phyloP scores from a whole-genome alignment of 768 basidiomycete species.

The Cystofilobasidium capitatum region DNA sequence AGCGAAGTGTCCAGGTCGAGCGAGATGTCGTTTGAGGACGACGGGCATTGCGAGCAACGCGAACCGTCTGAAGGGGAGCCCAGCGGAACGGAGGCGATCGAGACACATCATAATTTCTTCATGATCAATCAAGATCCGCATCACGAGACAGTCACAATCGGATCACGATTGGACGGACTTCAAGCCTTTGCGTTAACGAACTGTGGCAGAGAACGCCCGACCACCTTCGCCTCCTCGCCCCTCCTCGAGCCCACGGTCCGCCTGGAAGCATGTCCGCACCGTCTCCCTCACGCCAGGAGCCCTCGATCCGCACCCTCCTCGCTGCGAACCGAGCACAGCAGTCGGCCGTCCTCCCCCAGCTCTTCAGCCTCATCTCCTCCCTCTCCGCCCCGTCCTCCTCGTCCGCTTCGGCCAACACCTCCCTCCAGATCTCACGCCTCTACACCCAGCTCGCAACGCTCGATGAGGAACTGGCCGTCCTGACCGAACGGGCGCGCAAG shows the following conservation, averaged over 20 bases:
- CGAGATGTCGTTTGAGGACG: neutral
- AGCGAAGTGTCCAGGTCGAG: too few species aligned
- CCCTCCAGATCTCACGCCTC: neutral
- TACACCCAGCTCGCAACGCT: conserved; percentile 9
- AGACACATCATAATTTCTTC: too few species aligned
- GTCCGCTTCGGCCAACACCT: neutral
- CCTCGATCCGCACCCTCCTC: conserved; percentile 6
- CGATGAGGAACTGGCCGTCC: conserved; percentile 7
- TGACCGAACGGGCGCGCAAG: conserved; percentile 14
- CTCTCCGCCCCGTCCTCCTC: conserved; percentile 1
- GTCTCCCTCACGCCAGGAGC: too few species aligned
- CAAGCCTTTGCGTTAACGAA: too few species aligned
- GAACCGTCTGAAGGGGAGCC: neutral
- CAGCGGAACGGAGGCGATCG: neutral
- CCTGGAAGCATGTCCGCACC: too few species aligned
- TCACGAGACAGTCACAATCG: too few species aligned
- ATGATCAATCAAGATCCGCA: too few species aligned
- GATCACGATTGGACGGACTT: too few species aligned
- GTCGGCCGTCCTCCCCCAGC: conserved; percentile 4
- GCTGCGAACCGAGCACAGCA: conserved; percentile 10
- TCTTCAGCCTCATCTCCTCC: neutral
- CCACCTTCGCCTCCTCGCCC: too few species aligned
- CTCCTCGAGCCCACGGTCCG: too few species aligned
- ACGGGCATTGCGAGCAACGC: neutral
- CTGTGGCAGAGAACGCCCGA: too few species aligned